Percentiles rank a stretch among this genome's conserved stretches.
These are phyloP conservation scores for Phenoliferia sp. DNA, from an alignment of 1,284 basidiomycete species.

Conservation along the genomic window DNA sequence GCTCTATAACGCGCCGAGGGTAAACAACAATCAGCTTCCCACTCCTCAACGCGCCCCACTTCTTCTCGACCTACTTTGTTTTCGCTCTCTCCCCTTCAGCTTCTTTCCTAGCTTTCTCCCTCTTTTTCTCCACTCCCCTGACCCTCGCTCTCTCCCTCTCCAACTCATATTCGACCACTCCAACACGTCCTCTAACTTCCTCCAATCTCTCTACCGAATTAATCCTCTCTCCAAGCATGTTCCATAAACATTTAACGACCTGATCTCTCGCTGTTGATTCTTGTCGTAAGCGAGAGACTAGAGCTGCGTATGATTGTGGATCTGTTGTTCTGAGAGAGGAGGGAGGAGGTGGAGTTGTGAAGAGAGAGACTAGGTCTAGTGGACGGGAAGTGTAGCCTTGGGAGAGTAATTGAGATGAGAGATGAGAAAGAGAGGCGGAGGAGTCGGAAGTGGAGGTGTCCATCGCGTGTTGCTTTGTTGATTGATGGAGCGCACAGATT, in stretches of 20 bases:
- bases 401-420: not conserved
- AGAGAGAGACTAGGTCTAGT: not conserved
- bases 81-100: conserved; percentile 14
- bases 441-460: too few species aligned
- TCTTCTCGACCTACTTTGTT: conserved; percentile 17
- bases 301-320: not conserved
- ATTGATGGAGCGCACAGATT: too few species aligned
- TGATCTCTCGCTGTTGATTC: not conserved
- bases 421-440: not conserved
- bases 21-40: not conserved
- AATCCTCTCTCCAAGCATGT: not conserved
- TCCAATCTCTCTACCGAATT: conserved; percentile 1
- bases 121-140: conserved; percentile 5
- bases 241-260: conserved; percentile 1
- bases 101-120: conserved; percentile 10
- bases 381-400: not conserved
- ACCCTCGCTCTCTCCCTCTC: conserved; percentile 11
- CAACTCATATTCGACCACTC: conserved; percentile 9
- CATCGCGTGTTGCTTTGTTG: too few species aligned
- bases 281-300: not conserved
- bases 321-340: not conserved
- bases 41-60: not conserved
- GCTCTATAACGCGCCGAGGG: conserved; percentile 1
- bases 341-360: not conserved
- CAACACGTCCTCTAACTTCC: conserved; percentile 4